Base-by-base conservation (phyloP, 306 rosid species). In the Abrus pulchellus region DNA sequence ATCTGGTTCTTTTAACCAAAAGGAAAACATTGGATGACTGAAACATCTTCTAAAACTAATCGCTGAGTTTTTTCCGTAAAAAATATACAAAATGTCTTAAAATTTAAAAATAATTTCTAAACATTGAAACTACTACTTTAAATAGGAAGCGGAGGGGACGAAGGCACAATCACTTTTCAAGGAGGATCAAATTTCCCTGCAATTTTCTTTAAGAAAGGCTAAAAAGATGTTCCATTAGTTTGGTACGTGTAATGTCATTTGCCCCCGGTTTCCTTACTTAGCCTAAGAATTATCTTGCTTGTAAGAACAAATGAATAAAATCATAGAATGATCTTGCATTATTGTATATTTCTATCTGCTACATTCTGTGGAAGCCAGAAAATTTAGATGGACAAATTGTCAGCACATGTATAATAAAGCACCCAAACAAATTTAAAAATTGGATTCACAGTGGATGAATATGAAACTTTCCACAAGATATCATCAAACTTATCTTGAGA, bases 291-390 rank as follows among this genome's bases (percentile, higher is more conserved):
- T 3, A 29, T 41, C 1, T 80, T 50, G 36, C 7, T 57, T 0
- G 8, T 3, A 1, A 50, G 13, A 80, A 52, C 38, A 74, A 54
- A 32, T 40, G 56, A 30, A 74, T 14, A 32, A 78, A 73, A 67
- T 49, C 33, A 65, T 44, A 65, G 38, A 50, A 32, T 20, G 73
- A 80, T 30, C 5, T 33, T 76, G 77, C 72, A 72, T 81, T 76
- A 64, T 72, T 76, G 72, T 61, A 20, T 43, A 43, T 4, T 29
- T 29, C 32, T 49, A 48, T 8, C 32, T 43, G 36, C 43, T 43
- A 64, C 49, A 44, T 74, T 79, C 33, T 68, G 48, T 27, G 48
- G 8, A 9, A 54, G 28, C 10, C 61, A 44, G 27, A 13, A 36
- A 75, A 53, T 20, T 52, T 50, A 48, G 66, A 63, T 14, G 20